A percentile compares a stretch with the other conserved stretches of the same genome.
These are phyloP conservation scores for Candida tunisiensis DNA, from an alignment of 1,139 yeast species.

Conservation along the genomic window DNA sequence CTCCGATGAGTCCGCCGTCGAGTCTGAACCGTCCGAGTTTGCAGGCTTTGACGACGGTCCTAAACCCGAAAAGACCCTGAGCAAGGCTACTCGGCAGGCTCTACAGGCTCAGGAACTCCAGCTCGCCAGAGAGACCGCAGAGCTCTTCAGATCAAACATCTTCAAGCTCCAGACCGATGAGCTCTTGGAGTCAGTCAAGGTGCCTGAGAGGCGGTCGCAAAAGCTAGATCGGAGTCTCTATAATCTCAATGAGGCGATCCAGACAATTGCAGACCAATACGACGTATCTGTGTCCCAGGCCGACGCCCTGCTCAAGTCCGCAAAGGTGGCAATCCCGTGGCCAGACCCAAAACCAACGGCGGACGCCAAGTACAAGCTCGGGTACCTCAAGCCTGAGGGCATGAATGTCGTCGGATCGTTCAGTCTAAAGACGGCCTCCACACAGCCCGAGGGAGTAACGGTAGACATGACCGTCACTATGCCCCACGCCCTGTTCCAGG, in stretches of 20 bases:
- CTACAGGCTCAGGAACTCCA: slow-evolving; percentile 69
- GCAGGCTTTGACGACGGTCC: slow-evolving; percentile 4
- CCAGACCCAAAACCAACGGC: slow-evolving; percentile 74
- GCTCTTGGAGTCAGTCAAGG: slow-evolving; percentile 55
- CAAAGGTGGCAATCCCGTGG: slow-evolving; percentile 55
- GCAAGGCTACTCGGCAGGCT: slow-evolving; percentile 14
- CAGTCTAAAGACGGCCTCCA: slow-evolving; percentile 69
- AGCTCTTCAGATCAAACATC: slow-evolving; percentile 81
- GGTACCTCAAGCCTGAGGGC: slow-evolving; percentile 54
- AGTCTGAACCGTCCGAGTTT: slow-evolving; percentile 6
- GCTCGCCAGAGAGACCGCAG: slow-evolving; percentile 85
- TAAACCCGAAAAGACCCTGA: slow-evolving; percentile 1
- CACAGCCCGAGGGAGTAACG: slow-evolving; percentile 41
- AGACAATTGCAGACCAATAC: slow-evolving; percentile 38
- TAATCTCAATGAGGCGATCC: slow-evolving; percentile 53
- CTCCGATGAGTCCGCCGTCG: slow-evolving; percentile 8
- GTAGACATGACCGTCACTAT: slow-evolving; percentile 70
- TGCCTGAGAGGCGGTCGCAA: slow-evolving; percentile 51
- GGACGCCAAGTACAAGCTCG: slow-evolving; percentile 50
- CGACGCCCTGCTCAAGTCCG: slow-evolving; percentile 21
- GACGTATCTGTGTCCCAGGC: slow-evolving; percentile 38
- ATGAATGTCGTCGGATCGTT: slow-evolving; percentile 79
- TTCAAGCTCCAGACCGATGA: slow-evolving; percentile 93
- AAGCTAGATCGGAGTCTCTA: slow-evolving; percentile 66
- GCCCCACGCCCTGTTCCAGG: slow-evolving; percentile 61